phyloP scores from a whole-genome alignment of 345 rosid genomes.

The Moricandia arvensis region DNA sequence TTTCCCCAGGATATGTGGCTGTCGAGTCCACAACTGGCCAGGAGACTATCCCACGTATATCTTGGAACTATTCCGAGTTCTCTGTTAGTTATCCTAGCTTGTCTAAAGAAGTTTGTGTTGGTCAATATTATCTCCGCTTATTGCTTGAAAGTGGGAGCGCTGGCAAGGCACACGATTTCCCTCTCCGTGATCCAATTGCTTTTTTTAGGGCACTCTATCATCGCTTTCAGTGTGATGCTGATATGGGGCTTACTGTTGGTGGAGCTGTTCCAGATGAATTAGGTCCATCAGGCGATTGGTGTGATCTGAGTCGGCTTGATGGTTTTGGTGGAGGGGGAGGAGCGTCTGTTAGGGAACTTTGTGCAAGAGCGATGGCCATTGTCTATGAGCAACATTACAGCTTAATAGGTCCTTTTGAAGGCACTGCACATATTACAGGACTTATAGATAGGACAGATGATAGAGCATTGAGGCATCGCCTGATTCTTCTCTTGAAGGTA shows the following conservation, averaged over 20 bases:
- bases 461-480: conserved; percentile 97
- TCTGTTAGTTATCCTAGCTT: conserved; percentile 85
- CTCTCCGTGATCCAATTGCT: conserved; percentile 94
- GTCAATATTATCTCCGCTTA: conserved; percentile 95
- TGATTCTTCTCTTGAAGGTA: conserved; percentile 93
- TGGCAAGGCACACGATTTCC: conserved; percentile 96
- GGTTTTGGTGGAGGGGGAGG: conserved; percentile 99
- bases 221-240: conserved; percentile 96
- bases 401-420: conserved; percentile 90
- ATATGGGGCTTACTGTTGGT: conserved; percentile 90
- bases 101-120: conserved; percentile 98
- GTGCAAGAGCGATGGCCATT: conserved; percentile 99
- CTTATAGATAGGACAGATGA: conserved; percentile 95
- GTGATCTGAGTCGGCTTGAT: conserved; percentile 96
- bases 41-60: conserved; percentile 77
- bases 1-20: conserved; percentile 71
- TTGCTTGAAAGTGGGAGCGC: conserved; percentile 90
- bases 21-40: conserved; percentile 58
- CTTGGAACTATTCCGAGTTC: conserved; percentile 99
- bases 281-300: conserved; percentile 98
- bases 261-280: conserved; percentile 96
- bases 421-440: conserved; percentile 90
- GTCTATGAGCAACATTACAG: conserved; percentile 93
- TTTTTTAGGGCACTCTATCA: conserved; percentile 98
- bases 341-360: conserved; percentile 95